Evolutionary conservation across 108 stramenopile genomes (phyloP).

Genomic region (Cyclotella atomus): DNA sequence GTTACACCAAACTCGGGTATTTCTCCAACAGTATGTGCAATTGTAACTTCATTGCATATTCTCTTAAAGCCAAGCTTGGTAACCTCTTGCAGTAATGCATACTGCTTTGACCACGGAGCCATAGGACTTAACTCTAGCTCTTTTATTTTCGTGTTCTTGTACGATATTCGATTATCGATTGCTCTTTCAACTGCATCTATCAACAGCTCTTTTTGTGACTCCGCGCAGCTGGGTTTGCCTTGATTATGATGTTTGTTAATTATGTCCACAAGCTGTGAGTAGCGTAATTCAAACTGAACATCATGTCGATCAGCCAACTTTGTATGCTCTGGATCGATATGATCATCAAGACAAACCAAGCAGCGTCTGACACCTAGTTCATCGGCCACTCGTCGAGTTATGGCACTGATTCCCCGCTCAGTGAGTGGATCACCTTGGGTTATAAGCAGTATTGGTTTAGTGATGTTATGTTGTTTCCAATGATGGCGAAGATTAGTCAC

Average conservation of each 20-base stretch:
- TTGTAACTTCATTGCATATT: slow-evolving; percentile 43
- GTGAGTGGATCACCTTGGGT: slow-evolving; percentile 45
- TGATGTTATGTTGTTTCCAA: slow-evolving; percentile 10
- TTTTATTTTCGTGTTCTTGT: slow-evolving; percentile 35
- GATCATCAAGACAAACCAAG: slow-evolving; percentile 34
- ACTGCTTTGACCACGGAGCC: slow-evolving; percentile 35
- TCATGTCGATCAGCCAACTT: slow-evolving; percentile 35
- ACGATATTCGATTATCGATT: slow-evolving; percentile 31
- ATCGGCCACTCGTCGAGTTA: slow-evolving; percentile 25
- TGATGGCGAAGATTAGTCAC: slow-evolving; percentile 15
- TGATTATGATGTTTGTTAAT: slow-evolving; percentile 5
- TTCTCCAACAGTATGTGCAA: slow-evolving; percentile 48
- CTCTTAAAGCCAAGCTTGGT: slow-evolving; percentile 51
- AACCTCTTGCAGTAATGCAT: slow-evolving; percentile 58
- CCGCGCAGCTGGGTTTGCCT: background rate
- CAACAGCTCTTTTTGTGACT: background rate
- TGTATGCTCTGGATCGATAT: slow-evolving; percentile 42
- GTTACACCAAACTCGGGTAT: slow-evolving; percentile 53
- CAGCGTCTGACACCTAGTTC: slow-evolving; percentile 25
- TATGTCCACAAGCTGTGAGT: slow-evolving; percentile 33
- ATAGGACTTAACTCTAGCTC: slow-evolving; percentile 10
- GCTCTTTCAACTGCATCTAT: background rate
- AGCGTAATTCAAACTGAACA: slow-evolving; percentile 37
- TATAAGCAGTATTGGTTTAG: slow-evolving; percentile 30
- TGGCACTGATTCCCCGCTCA: slow-evolving; percentile 36